Evolutionary conservation across 2,329 filamentous ascomycete genomes (phyloP).

Genomic region (Beauveria scarabaeidicola): DNA sequence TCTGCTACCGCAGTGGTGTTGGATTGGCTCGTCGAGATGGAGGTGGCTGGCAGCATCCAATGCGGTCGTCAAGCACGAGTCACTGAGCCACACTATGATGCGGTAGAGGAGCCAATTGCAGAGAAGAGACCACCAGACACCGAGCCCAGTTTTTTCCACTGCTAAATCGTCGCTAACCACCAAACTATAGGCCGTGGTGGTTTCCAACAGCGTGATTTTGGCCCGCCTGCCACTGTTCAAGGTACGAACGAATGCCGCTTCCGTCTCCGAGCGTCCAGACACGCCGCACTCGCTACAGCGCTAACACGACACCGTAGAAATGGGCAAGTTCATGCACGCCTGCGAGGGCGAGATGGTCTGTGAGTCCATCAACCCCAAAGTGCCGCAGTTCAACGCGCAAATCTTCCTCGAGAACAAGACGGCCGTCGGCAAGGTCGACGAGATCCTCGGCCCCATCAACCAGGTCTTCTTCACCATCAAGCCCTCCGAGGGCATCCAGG

Average conservation of each 20-base stretch:
- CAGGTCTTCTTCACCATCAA: constrained; percentile 98
- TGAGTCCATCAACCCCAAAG: constrained; percentile 88
- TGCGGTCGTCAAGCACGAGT: neutral
- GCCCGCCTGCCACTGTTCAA: constrained; percentile 29
- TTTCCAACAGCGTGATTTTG: constrained; percentile 32
- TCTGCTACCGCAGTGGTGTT: neutral
- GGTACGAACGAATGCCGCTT: constrained; percentile 20
- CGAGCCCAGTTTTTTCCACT: neutral
- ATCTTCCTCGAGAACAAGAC: constrained; percentile 99
- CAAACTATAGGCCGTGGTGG: constrained; percentile 26
- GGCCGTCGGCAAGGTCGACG: constrained; percentile 91
- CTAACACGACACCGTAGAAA: constrained; percentile 42
- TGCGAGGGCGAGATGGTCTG: constrained; percentile 98
- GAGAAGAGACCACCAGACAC: neutral
- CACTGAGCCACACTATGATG: neutral
- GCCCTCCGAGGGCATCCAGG: constrained; percentile 91
- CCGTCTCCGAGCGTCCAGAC: neutral
- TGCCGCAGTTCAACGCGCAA: constrained; percentile 97
- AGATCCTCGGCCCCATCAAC: constrained; percentile 95
- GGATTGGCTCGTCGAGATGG: neutral
- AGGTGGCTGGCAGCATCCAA: neutral
- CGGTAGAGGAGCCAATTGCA: neutral
- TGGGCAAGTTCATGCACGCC: constrained; percentile 89
- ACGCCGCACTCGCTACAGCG: neutral
- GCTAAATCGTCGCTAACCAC: constrained; percentile 12